Percentiles rank a stretch among this genome's conserved stretches.
phyloP scores from a whole-genome alignment of 257 asterid species.

The Striga asiatica region DNA sequence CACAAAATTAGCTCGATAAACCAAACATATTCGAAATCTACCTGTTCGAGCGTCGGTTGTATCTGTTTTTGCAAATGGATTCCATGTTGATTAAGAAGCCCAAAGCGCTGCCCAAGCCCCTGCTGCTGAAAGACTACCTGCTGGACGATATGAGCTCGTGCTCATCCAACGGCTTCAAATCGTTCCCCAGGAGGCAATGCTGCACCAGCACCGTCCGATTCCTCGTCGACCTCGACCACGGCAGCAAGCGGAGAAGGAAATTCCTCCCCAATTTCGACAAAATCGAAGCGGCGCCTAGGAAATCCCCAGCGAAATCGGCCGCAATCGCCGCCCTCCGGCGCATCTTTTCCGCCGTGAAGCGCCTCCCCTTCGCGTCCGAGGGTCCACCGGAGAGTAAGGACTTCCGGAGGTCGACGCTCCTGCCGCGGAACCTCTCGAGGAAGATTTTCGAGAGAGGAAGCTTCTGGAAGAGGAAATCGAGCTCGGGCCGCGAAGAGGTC shows the following conservation, averaged over 20 bases:
- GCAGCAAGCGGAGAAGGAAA: conserved; percentile 1
- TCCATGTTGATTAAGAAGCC: conserved; percentile 20
- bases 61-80: conserved; percentile 28
- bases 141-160: conserved; percentile 33
- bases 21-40: too few relatives aligned
- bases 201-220: conserved; percentile 25
- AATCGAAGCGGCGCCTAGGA: not conserved
- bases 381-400: conserved; percentile 10
- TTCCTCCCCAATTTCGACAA: conserved; percentile 10
- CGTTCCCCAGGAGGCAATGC: conserved; percentile 33
- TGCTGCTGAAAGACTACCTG: conserved; percentile 26
- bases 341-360: conserved; percentile 43
- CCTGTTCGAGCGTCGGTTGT: too few relatives aligned
- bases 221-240: conserved; percentile 18
- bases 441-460: conserved; percentile 30
- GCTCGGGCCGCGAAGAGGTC: conserved; percentile 34
- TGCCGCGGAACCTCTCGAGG: conserved; percentile 30
- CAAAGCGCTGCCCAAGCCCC: conserved; percentile 13
- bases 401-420: conserved; percentile 9
- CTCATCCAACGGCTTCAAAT: conserved; percentile 38
- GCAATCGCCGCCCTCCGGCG: conserved; percentile 32
- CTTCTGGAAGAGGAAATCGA: conserved; percentile 40
- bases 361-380: conserved; percentile 25
- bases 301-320: conserved; percentile 23
- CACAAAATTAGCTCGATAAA: too few relatives aligned